These are phyloP conservation scores for Mesembryanthemum crystallinum DNA, from an alignment of 148 eudicot species.

Conservation along the genomic window DNA sequence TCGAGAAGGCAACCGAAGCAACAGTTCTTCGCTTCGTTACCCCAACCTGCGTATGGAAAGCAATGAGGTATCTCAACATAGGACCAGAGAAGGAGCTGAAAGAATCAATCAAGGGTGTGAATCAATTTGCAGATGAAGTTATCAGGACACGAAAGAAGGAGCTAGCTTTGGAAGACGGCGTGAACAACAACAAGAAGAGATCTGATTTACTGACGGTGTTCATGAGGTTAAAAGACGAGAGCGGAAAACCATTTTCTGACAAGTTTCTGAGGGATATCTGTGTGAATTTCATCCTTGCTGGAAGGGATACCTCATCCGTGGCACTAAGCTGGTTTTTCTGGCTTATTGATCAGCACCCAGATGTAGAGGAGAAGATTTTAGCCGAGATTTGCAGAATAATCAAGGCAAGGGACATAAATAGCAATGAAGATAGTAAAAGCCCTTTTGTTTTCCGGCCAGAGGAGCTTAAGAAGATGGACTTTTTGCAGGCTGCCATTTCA, in stretches of 20 bases:
- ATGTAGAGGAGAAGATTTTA: slow-evolving; percentile 59
- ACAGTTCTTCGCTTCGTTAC: slow-evolving; percentile 60
- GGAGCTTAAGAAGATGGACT: slow-evolving; percentile 90
- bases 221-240: slow-evolving; percentile 63
- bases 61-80: slow-evolving; percentile 48
- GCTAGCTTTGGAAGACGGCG: slow-evolving; percentile 35
- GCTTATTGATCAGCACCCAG: slow-evolving; percentile 57
- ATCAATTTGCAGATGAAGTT: slow-evolving; percentile 64
- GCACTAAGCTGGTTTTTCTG: slow-evolving; percentile 92
- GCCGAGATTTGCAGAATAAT: slow-evolving; percentile 47
- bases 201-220: slow-evolving; percentile 68
- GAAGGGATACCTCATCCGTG: slow-evolving; percentile 85
- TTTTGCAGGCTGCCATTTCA: slow-evolving; percentile 84
- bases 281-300: slow-evolving; percentile 82
- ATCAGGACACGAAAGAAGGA: slow-evolving; percentile 66
- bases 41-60: slow-evolving; percentile 68
- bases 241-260: slow-evolving; percentile 55
- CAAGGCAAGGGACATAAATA: slow-evolving; percentile 33
- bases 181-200: slow-evolving; percentile 38
- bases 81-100: slow-evolving; percentile 60
- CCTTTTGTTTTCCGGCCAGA: slow-evolving; percentile 54
- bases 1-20: slow-evolving; percentile 83
- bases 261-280: slow-evolving; percentile 73
- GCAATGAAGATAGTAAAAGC: slow-evolving; percentile 5
- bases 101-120: slow-evolving; percentile 51